Base-by-base conservation (phyloP, 768 basidiomycete species). In the Nevesoporus exiguus region DNA sequence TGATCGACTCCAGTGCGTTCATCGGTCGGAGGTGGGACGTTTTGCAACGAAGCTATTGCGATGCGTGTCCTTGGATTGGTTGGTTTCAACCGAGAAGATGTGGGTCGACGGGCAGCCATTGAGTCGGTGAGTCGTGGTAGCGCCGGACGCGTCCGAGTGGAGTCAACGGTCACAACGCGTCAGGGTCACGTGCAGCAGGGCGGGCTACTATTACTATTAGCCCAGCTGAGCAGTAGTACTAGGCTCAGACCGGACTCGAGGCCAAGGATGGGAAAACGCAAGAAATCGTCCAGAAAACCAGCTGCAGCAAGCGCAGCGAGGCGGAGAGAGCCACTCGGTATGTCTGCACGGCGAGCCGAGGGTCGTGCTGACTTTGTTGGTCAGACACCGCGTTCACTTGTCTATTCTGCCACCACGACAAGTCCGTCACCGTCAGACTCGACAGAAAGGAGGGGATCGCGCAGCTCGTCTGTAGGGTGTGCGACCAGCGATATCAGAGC, bases 371-470 rank as follows among this genome's bases (percentile, higher is more conserved):
- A 51, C 49, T 29, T 43, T 37, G 36, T 36, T 39, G 46, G 31
- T 47, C 51, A 93, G 91, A 93, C 63, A 88, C 86, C 10, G 79
- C 83, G 33, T 93, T 93, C 68, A 90, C 89, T 25, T 93, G 91
- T 69, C 74, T 93, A 14, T 93, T 90, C 71, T 93, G 91, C 67
- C 85, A 93, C 73, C 91, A 93, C 68, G 89, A 93, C 69, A 90
- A 88, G 67, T 90, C 91, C 21, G 90, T 93, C 46, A 88, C 85
- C 14, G 89, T 93, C 33, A 79, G 89, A 63, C 74, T 93, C 50
- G 91, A 93, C 72, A 79, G 88, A 66, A 93, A 93, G 70, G 91
- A 92, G 65, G 87, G 88, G 3, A 72, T 93, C 10, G 91, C 86
- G 10, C 82, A 88, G 64, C 76, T 93, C 33, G 83, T 84, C 19